A percentile compares a stretch with the other conserved stretches of the same genome.
These are phyloP conservation scores for Mariannaea sp. DNA, from an alignment of 2,329 filamentous ascomycete genomes.

Conservation along the genomic window DNA sequence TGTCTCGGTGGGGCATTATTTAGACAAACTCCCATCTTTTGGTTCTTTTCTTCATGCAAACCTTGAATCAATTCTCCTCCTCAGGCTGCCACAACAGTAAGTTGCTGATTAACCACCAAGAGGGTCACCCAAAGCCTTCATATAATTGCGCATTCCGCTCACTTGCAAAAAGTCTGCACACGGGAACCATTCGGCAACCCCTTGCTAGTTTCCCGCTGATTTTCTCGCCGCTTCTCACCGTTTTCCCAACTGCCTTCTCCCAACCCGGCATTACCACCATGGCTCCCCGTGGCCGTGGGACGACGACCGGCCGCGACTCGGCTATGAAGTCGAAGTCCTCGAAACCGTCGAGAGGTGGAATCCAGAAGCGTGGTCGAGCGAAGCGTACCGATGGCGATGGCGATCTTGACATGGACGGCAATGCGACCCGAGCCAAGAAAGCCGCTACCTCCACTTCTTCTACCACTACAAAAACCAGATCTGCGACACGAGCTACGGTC, in stretches of 20 bases:
- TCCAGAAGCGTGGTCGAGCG: conserved; percentile 54
- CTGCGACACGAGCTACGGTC: conserved; percentile 37
- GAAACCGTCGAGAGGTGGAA: conserved; percentile 51
- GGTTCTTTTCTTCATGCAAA: conserved; percentile 7
- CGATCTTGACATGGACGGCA: conserved; percentile 62
- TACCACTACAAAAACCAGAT: conserved; percentile 39
- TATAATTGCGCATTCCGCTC: no score
- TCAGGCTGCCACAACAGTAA: not conserved
- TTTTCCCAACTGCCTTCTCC: no score
- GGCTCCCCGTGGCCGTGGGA: conserved; percentile 44
- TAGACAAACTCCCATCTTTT: conserved; percentile 13
- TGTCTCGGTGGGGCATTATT: conserved; percentile 29
- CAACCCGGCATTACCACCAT: conserved; percentile 32
- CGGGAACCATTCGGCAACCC: not conserved
- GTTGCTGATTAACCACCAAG: not conserved
- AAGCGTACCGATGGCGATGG: conserved; percentile 58
- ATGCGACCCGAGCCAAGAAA: conserved; percentile 43
- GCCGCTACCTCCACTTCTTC: conserved; percentile 31
- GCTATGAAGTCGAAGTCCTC: conserved; percentile 38
- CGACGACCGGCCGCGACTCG: conserved; percentile 39
- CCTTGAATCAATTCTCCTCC: conserved; percentile 4
- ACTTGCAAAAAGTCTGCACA: no score
- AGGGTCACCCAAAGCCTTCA: no score
- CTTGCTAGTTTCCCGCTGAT: not conserved
- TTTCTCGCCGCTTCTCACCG: no score